These are phyloP conservation scores for Glycine latifolia DNA, from an alignment of 306 rosid species.

Conservation along the genomic window DNA sequence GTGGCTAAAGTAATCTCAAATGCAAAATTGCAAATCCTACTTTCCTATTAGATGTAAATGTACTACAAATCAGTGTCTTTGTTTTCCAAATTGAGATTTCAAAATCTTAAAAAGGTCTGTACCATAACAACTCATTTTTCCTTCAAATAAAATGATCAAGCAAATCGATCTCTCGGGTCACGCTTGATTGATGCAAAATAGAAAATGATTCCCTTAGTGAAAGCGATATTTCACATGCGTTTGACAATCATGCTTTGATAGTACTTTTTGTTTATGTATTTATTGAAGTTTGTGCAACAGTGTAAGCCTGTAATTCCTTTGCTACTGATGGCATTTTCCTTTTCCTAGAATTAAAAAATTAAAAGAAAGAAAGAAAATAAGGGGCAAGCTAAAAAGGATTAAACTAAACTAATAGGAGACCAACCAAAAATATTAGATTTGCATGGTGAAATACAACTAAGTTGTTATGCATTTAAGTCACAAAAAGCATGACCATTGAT, in stretches of 20 bases:
- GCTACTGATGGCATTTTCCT: not conserved
- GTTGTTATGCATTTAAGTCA: slow-evolving; percentile 47
- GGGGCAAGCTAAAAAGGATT: slow-evolving; percentile 6
- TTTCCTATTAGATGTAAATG: slow-evolving; percentile 18
- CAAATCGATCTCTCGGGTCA: slow-evolving; percentile 33
- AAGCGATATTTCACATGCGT: slow-evolving; percentile 47
- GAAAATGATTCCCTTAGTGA: slow-evolving; percentile 43
- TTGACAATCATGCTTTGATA: slow-evolving; percentile 16
- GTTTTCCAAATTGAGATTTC: slow-evolving; percentile 43
- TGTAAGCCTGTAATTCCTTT: slow-evolving; percentile 21
- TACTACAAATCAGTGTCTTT: slow-evolving; percentile 30
- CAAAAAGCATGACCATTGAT: slow-evolving; percentile 46
- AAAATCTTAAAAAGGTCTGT: slow-evolving; percentile 37
- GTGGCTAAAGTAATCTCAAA: not conserved
- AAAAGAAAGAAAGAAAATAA: not conserved
- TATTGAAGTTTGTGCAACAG: slow-evolving; percentile 7
- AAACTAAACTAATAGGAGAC: slow-evolving; percentile 27
- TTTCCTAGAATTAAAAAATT: not conserved
- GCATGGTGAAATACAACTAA: slow-evolving; percentile 52
- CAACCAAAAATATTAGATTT: slow-evolving; percentile 43
- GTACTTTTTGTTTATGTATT: slow-evolving; percentile 19
- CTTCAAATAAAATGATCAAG: slow-evolving; percentile 43
- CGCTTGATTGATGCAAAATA: slow-evolving; percentile 42
- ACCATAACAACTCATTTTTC: slow-evolving; percentile 23
- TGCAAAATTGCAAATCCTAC: slow-evolving; percentile 35